A percentile compares a stretch with the other conserved stretches of the same genome.
phyloP scores from a whole-genome alignment of 176 grass and related monocot genomes.

The Leersia perrieri region DNA sequence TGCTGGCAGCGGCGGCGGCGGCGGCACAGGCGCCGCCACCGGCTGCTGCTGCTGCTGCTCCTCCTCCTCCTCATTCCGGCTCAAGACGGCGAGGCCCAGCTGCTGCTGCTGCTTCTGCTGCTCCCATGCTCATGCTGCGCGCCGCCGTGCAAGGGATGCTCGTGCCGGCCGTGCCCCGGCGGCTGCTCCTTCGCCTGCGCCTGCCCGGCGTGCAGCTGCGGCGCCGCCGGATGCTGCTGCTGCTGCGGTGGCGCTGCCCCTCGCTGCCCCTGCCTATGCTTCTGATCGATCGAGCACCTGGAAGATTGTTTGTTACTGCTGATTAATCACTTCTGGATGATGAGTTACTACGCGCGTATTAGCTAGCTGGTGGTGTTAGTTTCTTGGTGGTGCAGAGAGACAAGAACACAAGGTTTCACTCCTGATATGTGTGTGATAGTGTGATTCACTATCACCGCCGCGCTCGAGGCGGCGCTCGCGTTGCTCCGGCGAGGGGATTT shows the following conservation, averaged over 20 bases:
- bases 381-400: too few species aligned
- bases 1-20: conserved; percentile 30
- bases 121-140: not conserved
- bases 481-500: too few species aligned
- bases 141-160: conserved; percentile 29
- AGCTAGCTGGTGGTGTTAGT: not conserved
- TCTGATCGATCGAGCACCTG: not conserved
- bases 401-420: too few species aligned
- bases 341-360: not conserved
- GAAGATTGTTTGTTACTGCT: too few species aligned
- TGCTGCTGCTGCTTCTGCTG: conserved; percentile 13
- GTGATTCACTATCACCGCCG: too few species aligned
- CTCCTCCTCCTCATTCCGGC: not conserved
- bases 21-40: not conserved
- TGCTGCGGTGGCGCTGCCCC: not conserved
- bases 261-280: conserved; percentile 37
- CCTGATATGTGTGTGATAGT: too few species aligned
- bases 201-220: conserved; percentile 2
- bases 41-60: not conserved
- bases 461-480: too few species aligned
- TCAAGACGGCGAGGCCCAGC: conserved; percentile 33
- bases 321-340: not conserved
- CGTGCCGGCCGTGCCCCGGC: conserved; percentile 32
- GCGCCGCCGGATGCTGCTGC: conserved; percentile 20
- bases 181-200: conserved; percentile 35